phyloP scores from a whole-genome alignment of 2,329 filamentous ascomycete genomes.

The Fusarium armeniacum region DNA sequence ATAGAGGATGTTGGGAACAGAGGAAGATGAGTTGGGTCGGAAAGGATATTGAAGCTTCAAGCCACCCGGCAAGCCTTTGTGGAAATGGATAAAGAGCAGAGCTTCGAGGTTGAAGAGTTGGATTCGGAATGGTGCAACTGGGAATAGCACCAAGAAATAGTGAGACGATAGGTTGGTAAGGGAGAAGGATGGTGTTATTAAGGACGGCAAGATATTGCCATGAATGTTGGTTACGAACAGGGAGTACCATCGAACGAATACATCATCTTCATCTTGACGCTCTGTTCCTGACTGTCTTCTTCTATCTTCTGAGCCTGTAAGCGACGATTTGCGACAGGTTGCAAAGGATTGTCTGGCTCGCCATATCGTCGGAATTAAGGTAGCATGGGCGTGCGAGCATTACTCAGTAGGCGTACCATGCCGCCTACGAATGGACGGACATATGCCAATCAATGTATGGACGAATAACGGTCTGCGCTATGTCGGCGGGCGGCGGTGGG shows the following conservation, averaged over 20 bases:
- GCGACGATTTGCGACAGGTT: constrained; percentile 20
- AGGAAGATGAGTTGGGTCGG: constrained; percentile 7
- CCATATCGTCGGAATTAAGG: constrained; percentile 35
- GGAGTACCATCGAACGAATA: not conserved
- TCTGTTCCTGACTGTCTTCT: constrained; percentile 26
- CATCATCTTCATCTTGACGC: constrained; percentile 3
- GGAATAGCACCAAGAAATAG: constrained; percentile 12
- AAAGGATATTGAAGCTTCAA: constrained; percentile 40
- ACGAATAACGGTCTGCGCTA: constrained; percentile 21
- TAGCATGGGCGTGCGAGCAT: constrained; percentile 29
- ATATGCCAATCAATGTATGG: constrained; percentile 32
- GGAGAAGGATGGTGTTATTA: not conserved
- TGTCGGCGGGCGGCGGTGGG: constrained; percentile 24
- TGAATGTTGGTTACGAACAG: constrained; percentile 13
- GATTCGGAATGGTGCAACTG: constrained; percentile 27
- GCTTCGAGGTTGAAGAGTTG: constrained; percentile 30
- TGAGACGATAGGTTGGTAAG: constrained; percentile 1
- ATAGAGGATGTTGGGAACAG: not conserved
- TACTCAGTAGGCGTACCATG: constrained; percentile 30
- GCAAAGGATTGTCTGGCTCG: constrained; percentile 34
- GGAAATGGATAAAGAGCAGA: constrained; percentile 24
- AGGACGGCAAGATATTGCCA: not conserved
- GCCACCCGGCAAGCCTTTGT: constrained; percentile 39
- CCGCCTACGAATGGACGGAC: constrained; percentile 21
- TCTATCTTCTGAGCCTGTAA: constrained; percentile 23